Base-by-base conservation (phyloP, 2,329 filamentous ascomycete genomes). In the Teratosphaeria epicoccoides region DNA sequence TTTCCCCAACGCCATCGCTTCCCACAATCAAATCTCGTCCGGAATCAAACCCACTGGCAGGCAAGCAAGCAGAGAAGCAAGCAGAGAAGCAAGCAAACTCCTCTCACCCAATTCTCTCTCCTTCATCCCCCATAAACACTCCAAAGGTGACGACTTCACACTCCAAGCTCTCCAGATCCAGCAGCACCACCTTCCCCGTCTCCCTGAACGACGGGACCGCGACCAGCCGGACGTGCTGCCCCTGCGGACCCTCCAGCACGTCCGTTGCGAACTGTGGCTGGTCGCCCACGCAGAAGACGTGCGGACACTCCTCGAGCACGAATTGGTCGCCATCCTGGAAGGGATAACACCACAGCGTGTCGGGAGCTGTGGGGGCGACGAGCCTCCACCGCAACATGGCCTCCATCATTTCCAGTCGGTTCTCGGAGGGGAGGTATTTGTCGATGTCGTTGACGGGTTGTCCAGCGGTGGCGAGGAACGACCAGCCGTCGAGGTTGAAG, bases 261-360 rank as follows among this genome's bases (percentile, higher is more conserved):
- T 75, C 77, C 58, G 83, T 84, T 26, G 84, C 69, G 59, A 83
- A 82, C 10, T 81, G 64, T 0, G 80, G 83, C 56, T 81, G 72
- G 43, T 68, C 62, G 0, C 74, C 75, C 6, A 87, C 85, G 66
- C 98, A 88, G 71, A 88, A 97, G 26, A 98, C 75, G 63, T 98
- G 91, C 2, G 93, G 93, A 56, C 88, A 95, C 17, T 82, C 74
- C 57, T 84, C 81, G 62, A 98, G 77, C 43, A 97, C 85, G 64
- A 97, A 94, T 0, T 88, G 89, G 64, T 98, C 94, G 47, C 88
- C 80, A 17, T 93, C 87, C 69, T 97, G 90, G 70, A 95, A 98
- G 0, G 93, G 93, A 65, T 97, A 98, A 64, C 87, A 90, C 87
- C 89, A 95, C 43, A 98, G 67, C 0, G 94, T 98, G 69, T 98